Evolutionary conservation across 306 rosid genomes (phyloP).

Genomic region (Cucurbita argyrosperma): DNA sequence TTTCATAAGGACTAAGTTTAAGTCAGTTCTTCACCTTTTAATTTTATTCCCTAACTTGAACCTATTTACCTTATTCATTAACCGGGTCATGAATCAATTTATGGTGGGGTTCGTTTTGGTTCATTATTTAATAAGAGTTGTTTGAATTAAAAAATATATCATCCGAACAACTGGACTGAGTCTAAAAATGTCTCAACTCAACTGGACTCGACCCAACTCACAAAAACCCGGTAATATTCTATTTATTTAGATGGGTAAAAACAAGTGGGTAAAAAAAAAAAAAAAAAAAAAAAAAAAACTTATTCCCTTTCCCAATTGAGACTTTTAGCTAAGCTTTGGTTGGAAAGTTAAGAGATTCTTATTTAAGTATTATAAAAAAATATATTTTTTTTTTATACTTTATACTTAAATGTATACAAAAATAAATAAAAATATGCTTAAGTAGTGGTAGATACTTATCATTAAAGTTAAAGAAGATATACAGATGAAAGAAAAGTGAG

Average conservation of each 20-base stretch:
- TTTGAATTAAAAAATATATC: no score
- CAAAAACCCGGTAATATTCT: no score
- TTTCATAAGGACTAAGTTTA: no score
- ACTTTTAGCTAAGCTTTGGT: neutral
- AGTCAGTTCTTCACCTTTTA: no score
- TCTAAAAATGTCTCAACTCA: no score
- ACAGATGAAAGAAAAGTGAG: neutral
- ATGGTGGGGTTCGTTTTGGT: no score
- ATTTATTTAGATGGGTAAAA: neutral
- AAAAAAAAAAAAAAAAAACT: neutral
- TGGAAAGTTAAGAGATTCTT: neutral
- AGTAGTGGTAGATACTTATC: slow-evolving; percentile 3
- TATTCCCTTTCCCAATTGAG: neutral
- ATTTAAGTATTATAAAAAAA: neutral
- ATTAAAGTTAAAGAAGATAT: slow-evolving; percentile 2
- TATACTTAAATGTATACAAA: neutral
- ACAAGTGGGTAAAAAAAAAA: neutral
- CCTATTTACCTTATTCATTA: no score
- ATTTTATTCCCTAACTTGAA: no score
- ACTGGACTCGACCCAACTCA: no score
- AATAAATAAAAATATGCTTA: neutral
- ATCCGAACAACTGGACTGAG: no score
- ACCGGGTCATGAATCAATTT: no score
- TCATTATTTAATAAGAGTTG: no score
- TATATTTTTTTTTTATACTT: neutral